Evolutionary conservation across 305 asterid species (phyloP).

Genomic region (Vinca major): DNA sequence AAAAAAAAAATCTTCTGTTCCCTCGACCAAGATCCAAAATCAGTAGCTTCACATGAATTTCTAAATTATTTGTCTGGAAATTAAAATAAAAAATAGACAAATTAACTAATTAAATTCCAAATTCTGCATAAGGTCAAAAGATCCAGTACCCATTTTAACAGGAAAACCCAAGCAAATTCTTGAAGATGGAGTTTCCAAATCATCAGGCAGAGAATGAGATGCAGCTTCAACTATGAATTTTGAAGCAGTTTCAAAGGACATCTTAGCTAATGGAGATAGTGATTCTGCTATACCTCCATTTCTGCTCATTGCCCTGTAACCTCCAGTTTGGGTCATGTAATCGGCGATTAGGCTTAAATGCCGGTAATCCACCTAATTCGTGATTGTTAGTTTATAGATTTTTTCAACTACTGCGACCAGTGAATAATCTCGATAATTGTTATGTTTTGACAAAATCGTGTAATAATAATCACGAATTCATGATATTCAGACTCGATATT

Average conservation of each 20-base stretch:
- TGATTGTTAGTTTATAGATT: no score
- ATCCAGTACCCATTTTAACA: conserved; percentile 80
- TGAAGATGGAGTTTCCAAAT: conserved; percentile 71
- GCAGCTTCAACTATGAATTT: conserved; percentile 89
- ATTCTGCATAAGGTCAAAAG: conserved; percentile 78
- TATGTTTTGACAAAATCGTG: no score
- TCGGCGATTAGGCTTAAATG: conserved; percentile 83
- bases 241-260: conserved; percentile 88
- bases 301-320: conserved; percentile 79
- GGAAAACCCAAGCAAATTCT: conserved; percentile 89
- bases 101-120: conserved; percentile 30
- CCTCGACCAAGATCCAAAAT: no score
- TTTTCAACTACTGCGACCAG: no score
- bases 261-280: conserved; percentile 66
- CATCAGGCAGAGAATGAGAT: conserved; percentile 48
- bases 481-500: no score
- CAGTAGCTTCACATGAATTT: no score
- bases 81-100: no score
- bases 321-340: conserved; percentile 84
- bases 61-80: no score
- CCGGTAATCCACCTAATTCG: conserved; percentile 72
- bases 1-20: no score
- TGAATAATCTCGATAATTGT: no score
- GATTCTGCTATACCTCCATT: conserved; percentile 75
- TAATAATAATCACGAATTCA: no score